Percentiles rank a stretch among this genome's conserved stretches.
These are phyloP conservation scores for Penicillium samsonianum DNA, from an alignment of 495 filamentous ascomycete genomes.

Conservation along the genomic window DNA sequence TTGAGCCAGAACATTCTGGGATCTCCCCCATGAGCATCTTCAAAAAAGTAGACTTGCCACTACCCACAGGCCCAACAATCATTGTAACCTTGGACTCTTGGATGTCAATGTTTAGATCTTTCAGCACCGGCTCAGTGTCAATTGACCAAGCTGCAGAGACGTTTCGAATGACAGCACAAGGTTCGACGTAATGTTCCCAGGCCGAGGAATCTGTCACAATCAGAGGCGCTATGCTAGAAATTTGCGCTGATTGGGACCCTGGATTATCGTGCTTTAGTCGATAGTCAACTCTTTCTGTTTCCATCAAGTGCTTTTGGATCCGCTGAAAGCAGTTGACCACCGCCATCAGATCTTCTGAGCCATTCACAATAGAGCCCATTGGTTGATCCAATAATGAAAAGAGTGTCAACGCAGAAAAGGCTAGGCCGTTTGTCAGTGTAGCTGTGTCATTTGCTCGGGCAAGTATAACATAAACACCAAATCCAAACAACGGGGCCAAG, in stretches of 20 bases:
- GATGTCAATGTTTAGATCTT: constrained; percentile 29
- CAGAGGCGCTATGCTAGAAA: neutral
- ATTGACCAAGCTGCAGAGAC: constrained; percentile 27
- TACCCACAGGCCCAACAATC: constrained; percentile 56
- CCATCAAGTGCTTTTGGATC: constrained; percentile 26
- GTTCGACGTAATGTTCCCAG: neutral
- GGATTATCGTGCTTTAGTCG: constrained; percentile 5
- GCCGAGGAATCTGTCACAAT: constrained; percentile 11
- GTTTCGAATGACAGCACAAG: constrained; percentile 14
- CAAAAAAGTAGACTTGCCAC: constrained; percentile 56
- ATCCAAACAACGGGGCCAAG: constrained; percentile 26
- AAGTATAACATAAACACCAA: constrained; percentile 25
- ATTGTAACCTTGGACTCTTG: constrained; percentile 44
- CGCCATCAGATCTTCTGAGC: constrained; percentile 24
- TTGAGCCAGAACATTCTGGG: constrained; percentile 22
- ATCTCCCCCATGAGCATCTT: constrained; percentile 55
- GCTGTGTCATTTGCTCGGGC: constrained; percentile 16
- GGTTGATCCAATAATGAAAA: constrained; percentile 26
- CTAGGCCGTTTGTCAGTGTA: constrained; percentile 26
- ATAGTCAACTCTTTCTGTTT: constrained; percentile 19
- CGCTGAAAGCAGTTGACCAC: constrained; percentile 30
- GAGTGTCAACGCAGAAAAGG: constrained; percentile 29
- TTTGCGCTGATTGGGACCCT: too few species aligned
- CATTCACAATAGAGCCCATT: constrained; percentile 20
- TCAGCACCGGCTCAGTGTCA: constrained; percentile 20